Conservation (phyloP, 441 rosid species). For the Eruca vesicaria region DNA sequence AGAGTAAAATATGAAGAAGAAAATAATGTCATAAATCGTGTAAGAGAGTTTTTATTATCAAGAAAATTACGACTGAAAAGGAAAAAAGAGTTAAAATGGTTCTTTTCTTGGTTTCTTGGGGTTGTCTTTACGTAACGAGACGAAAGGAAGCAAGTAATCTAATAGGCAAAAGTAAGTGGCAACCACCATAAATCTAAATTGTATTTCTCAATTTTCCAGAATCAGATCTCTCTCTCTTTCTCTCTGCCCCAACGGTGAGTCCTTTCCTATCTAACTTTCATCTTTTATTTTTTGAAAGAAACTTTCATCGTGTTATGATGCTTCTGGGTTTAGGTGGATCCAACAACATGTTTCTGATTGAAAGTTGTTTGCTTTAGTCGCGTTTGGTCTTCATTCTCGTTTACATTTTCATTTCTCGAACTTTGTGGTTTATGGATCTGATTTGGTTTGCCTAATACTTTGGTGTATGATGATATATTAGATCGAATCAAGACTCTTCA, state of each 20-base stretch:
- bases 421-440: background rate
- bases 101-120: background rate
- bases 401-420: background rate
- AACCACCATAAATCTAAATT: background rate
- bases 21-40: background rate
- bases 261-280: background rate
- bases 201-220: background rate
- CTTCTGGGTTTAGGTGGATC: background rate
- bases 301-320: background rate
- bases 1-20: background rate
- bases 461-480: background rate
- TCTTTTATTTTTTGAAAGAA: too few species aligned
- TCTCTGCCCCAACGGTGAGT: background rate
- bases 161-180: background rate
- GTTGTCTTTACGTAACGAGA: background rate
- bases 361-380: background rate
- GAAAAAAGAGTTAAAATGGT: background rate
- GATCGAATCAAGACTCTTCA: constrained; percentile 23
- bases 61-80: background rate
- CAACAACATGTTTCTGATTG: background rate
- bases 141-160: background rate
- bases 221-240: background rate
- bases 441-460: background rate
- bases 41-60: too few species aligned
- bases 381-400: constrained; percentile 17